A percentile compares a stretch with the other conserved stretches of the same genome.
These are phyloP conservation scores for Mucor sp. DNA, from an alignment of 371 early-diverging fungal genomes.

Conservation along the genomic window DNA sequence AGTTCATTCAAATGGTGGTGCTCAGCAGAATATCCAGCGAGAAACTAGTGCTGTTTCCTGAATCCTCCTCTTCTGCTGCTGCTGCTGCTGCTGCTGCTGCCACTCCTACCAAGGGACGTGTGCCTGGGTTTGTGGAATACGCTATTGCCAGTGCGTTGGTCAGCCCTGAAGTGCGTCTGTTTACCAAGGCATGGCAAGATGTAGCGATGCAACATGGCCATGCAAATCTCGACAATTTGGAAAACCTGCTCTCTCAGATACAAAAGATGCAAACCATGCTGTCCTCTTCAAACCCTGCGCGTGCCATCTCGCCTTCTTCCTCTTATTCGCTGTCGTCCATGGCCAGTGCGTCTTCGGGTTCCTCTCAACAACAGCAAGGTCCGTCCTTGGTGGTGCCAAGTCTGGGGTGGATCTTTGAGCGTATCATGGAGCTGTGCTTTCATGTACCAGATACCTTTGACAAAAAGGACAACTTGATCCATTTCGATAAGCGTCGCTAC, in stretches of 20 bases:
- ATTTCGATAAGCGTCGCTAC: conserved; percentile 74
- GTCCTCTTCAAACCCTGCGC: neutral
- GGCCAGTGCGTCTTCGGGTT: neutral
- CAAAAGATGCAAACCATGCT: conserved; percentile 8
- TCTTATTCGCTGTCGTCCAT: conserved; percentile 5
- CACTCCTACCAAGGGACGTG: conserved; percentile 22
- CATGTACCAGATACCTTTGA: conserved; percentile 47
- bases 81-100: no score
- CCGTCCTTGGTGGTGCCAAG: conserved; percentile 39
- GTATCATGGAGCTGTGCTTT: conserved; percentile 36
- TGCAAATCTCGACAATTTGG: conserved; percentile 64
- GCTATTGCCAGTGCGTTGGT: conserved; percentile 76
- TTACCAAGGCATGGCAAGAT: conserved; percentile 71
- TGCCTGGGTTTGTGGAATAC: conserved; percentile 81
- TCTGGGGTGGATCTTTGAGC: conserved; percentile 60
- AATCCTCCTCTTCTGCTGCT: neutral
- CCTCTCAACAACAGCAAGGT: neutral
- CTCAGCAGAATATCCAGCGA: conserved; percentile 53
- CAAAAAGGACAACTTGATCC: conserved; percentile 52
- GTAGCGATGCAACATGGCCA: conserved; percentile 51
- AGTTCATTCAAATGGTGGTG: conserved; percentile 62
- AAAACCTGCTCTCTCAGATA: conserved; percentile 29
- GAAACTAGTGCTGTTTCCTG: conserved; percentile 36
- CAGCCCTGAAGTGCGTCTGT: conserved; percentile 77
- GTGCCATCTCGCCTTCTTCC: neutral